phyloP scores from a whole-genome alignment of 257 asterid species.

The Nicotiana knightiana region DNA sequence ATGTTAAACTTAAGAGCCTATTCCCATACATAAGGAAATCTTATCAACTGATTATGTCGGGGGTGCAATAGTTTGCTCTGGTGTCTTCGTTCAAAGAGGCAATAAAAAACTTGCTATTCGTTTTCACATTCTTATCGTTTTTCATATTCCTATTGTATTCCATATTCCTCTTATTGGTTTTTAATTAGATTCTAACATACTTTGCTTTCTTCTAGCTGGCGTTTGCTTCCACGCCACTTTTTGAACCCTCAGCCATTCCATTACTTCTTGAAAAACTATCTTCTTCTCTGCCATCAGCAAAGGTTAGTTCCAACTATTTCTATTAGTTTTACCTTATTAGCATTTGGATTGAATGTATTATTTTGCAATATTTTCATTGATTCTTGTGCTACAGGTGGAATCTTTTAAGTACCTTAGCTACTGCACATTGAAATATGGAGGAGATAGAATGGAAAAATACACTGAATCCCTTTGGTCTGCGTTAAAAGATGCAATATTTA shows the following conservation, averaged over 20 bases:
- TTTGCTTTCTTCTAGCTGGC: conserved; percentile 64
- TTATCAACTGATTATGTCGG: background rate
- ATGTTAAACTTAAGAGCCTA: background rate
- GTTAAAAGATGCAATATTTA: conserved; percentile 55
- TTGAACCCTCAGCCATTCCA: conserved; percentile 73
- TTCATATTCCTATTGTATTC: background rate
- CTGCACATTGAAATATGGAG: conserved; percentile 65
- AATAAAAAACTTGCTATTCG: background rate
- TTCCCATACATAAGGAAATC: background rate
- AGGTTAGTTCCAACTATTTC: conserved; percentile 46
- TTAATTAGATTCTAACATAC: conserved; percentile 20
- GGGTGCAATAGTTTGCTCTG: background rate
- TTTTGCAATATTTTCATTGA: conserved; percentile 14
- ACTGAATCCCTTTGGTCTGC: conserved; percentile 69
- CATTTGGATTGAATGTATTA: background rate
- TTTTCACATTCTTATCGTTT: background rate
- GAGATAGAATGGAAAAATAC: conserved; percentile 56
- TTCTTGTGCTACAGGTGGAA: conserved; percentile 54
- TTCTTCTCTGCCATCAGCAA: conserved; percentile 74
- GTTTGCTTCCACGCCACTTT: conserved; percentile 76
- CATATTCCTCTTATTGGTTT: background rate
- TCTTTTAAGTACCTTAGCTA: conserved; percentile 73
- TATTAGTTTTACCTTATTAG: conserved; percentile 11
- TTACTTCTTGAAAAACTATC: conserved; percentile 85
- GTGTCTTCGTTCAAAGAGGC: background rate